These are phyloP conservation scores for Polygonum aviculare DNA, from an alignment of 148 eudicot species.

Conservation along the genomic window DNA sequence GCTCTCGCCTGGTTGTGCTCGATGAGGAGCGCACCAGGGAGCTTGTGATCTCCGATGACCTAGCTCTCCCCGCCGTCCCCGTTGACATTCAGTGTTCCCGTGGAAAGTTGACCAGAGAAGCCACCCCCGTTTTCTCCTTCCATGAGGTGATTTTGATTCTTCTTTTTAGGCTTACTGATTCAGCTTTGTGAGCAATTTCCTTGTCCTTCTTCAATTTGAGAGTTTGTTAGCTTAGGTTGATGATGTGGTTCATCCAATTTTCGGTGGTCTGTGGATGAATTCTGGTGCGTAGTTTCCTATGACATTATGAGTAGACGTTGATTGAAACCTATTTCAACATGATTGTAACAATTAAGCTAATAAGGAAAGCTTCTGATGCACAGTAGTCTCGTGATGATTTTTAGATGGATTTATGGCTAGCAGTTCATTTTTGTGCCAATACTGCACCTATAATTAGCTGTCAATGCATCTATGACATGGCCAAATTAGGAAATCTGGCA, in stretches of 20 bases:
- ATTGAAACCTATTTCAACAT: background rate
- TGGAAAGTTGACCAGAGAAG: conserved; percentile 35
- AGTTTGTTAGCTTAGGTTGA: background rate
- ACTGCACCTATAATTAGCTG: background rate
- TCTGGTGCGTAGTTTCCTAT: background rate
- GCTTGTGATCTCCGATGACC: conserved; percentile 39
- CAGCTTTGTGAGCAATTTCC: background rate
- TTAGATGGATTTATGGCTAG: conserved; percentile 5
- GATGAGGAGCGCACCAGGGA: conserved; percentile 49
- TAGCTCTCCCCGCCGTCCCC: conserved; percentile 54
- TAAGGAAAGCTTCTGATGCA: background rate
- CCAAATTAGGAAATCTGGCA: background rate
- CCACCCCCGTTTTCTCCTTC: conserved; percentile 57
- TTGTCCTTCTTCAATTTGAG: no score
- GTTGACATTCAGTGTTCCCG: conserved; percentile 55
- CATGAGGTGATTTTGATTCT: conserved; percentile 43
- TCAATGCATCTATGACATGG: background rate
- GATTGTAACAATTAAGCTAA: background rate
- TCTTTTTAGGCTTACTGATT: background rate
- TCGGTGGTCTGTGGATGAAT: background rate
- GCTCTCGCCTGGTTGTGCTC: conserved; percentile 58
- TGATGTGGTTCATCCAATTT: background rate
- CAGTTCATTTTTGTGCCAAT: background rate
- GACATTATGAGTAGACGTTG: background rate
- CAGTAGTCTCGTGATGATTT: background rate